These are phyloP conservation scores for Trichosanthes cucumerina DNA, from an alignment of 306 rosid species.

Conservation along the genomic window DNA sequence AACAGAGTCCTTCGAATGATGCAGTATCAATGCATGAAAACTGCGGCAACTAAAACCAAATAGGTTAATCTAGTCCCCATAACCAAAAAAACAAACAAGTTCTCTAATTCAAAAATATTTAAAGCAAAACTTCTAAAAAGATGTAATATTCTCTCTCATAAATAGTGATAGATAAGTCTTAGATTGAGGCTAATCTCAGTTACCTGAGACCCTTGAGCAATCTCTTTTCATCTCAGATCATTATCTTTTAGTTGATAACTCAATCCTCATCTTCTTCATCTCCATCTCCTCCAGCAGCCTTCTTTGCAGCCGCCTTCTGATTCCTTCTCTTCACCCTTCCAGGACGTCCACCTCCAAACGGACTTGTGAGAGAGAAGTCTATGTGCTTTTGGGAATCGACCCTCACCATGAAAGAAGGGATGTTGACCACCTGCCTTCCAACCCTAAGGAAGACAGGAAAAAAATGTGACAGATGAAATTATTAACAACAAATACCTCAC, in stretches of 20 bases:
- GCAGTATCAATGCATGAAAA: neutral
- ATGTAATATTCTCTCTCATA: neutral
- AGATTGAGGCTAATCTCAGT: neutral
- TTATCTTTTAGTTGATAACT: neutral
- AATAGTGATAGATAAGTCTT: neutral
- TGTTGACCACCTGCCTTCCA: constrained; percentile 2
- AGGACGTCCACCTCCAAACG: constrained; percentile 1
- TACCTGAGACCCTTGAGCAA: no score
- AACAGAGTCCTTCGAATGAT: neutral
- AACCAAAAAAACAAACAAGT: neutral
- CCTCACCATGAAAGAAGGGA: constrained; percentile 7
- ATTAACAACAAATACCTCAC: neutral
- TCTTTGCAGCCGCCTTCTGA: neutral
- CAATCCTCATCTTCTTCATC: constrained; percentile 8
- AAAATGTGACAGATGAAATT: neutral
- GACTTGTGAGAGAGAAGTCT: constrained; percentile 2
- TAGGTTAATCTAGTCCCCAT: neutral
- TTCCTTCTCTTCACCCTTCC: constrained; percentile 8
- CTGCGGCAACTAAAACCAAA: neutral
- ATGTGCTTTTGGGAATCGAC: constrained; percentile 8
- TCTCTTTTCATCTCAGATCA: neutral
- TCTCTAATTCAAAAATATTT: neutral
- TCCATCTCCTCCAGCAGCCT: constrained; percentile 8
- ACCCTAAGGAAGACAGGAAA: neutral
- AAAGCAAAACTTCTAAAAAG: neutral